Evolutionary conservation across 495 filamentous ascomycete genomes (phyloP), one percentile per base, ranked within the genome.

Genomic region (Xylaria scruposa): DNA sequence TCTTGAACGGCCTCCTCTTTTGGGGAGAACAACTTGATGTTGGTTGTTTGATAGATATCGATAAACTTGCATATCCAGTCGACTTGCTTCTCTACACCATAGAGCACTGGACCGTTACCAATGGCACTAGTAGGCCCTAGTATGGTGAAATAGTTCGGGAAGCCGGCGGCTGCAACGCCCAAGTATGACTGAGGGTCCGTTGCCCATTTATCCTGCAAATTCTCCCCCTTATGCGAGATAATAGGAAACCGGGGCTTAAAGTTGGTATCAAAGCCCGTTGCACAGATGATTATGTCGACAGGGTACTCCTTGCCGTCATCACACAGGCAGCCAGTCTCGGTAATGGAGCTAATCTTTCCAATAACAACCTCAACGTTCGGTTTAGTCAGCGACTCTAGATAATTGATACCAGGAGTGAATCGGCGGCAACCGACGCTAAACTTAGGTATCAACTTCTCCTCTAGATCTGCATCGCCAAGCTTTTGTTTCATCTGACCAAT

Each of bases 341-440:
- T 89, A 67, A 90, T 84, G 8, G 73, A 73, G 19, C 82, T 73
- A 76, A 90, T 88, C 12, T 74, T 76, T 0, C 80, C 81, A 26
- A 81, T 81, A 68, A 88, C 84, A 47, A 87, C 84, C 62, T 75
- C 77, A 54, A 87, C 86, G 49, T 91, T 91, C 2, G 83, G 79
- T 72, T 87, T 78, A 1, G 79, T 78, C n/a, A 91, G 73, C 6
- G 87, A 81, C 68, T 91, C 89, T 6, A 91, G 84, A 71, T 90
- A 91, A 0, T 87, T 88, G 8, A 85, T 82, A 0, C 89, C 90
- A 0, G 90, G 89, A 0, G 89, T 90, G 1, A 90, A 80, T 26
- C 90, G 88, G 42, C 88, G 85, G 67, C 90, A 92, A 68, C 87
- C 85, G 1, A 89, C 83, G 9, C 85, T 80, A 76, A 87, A 91